Conservation (phyloP, 331 rosid genomes). For the Saraca asoca region DNA sequence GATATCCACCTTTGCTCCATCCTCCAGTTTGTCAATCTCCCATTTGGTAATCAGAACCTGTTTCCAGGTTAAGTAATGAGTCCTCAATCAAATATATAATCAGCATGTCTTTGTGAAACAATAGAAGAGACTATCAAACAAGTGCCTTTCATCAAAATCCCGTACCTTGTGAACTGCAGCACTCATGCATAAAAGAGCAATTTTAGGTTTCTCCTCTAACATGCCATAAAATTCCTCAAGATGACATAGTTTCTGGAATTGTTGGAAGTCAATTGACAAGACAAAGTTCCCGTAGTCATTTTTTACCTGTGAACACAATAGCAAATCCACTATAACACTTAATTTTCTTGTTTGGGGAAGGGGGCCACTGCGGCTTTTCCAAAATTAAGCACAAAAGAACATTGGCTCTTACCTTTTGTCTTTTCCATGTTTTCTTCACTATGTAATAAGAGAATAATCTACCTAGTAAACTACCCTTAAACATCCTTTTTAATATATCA, state of each 20-base stretch:
- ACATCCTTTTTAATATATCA: not conserved
- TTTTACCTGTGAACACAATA: conserved; percentile 44
- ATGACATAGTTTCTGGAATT: conserved; percentile 48
- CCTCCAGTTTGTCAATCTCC: conserved; percentile 48
- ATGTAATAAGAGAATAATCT: not conserved
- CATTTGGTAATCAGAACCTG: conserved; percentile 59
- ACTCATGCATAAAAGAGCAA: conserved; percentile 71
- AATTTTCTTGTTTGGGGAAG: not conserved
- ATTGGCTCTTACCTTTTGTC: not conserved
- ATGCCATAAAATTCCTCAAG: conserved; percentile 53
- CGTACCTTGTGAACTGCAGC: conserved; percentile 77
- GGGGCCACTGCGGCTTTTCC: not conserved
- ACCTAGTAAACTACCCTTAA: not conserved
- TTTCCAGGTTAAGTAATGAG: conserved; percentile 33
- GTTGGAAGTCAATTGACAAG: conserved; percentile 69
- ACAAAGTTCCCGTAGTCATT: conserved; percentile 49
- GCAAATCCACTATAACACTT: not conserved
- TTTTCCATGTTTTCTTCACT: conserved; percentile 6
- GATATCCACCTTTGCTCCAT: conserved; percentile 55
- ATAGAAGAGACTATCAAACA: conserved; percentile 9
- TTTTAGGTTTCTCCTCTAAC: conserved; percentile 68
- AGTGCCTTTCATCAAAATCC: not conserved
- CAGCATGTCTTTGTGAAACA: conserved; percentile 14
- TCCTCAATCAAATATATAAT: conserved; percentile 25
- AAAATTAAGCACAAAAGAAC: conserved; percentile 6